phyloP scores from a whole-genome alignment of 2,329 filamentous ascomycete genomes.

The Apiospora aurea region DNA sequence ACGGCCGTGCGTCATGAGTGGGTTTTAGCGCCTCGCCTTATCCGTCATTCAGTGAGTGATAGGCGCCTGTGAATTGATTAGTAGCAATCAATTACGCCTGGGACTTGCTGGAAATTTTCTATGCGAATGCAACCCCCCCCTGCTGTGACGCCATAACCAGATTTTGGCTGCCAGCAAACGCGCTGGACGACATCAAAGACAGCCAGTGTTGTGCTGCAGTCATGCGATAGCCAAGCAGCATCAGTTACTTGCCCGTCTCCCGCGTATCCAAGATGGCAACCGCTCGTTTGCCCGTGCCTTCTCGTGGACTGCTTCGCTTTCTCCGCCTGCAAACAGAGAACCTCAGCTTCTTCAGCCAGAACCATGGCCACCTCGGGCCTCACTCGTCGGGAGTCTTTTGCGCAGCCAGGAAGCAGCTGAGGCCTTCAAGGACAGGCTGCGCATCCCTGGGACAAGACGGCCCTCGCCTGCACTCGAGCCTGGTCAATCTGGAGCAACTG shows the following conservation, averaged over 20 bases:
- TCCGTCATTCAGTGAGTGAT: background rate
- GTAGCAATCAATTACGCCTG: background rate
- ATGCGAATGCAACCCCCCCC: background rate
- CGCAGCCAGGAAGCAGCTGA: slow-evolving; percentile 28
- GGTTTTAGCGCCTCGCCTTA: slow-evolving; percentile 16
- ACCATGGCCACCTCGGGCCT: slow-evolving; percentile 36
- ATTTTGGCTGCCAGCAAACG: slow-evolving; percentile 4
- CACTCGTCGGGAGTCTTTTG: slow-evolving; percentile 32
- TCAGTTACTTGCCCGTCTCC: slow-evolving; percentile 9
- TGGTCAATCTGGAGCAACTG: slow-evolving; percentile 38
- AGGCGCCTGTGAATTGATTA: background rate
- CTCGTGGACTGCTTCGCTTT: slow-evolving; percentile 71
- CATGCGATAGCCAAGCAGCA: slow-evolving; percentile 9
- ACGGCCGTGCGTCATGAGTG: slow-evolving; percentile 8
- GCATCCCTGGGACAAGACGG: slow-evolving; percentile 29
- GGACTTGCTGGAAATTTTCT: slow-evolving; percentile 20
- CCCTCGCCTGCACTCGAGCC: slow-evolving; percentile 39
- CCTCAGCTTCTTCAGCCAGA: slow-evolving; percentile 57
- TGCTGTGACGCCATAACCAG: slow-evolving; percentile 16
- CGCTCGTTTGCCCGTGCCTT: slow-evolving; percentile 56
- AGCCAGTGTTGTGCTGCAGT: background rate
- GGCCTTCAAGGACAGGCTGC: slow-evolving; percentile 6
- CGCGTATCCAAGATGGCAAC: slow-evolving; percentile 50
- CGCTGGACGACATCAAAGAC: background rate
- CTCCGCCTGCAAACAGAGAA: slow-evolving; percentile 74